Evolutionary conservation across 179 eudicot genomes (phyloP).

Genomic region (Silene coronaria): DNA sequence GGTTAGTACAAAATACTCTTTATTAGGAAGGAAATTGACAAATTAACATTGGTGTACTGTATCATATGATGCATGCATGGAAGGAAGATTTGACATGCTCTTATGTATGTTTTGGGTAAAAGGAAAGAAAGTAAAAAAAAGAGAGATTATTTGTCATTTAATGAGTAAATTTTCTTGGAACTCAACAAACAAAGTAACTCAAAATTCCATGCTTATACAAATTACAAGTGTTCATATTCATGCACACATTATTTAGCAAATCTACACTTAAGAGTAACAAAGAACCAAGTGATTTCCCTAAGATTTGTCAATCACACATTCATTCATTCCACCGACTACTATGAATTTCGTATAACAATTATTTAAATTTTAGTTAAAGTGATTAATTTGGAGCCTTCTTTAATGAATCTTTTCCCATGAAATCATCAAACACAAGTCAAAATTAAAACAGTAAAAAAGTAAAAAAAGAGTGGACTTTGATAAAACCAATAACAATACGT

Average conservation of each 20-base stretch:
- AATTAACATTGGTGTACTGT: neutral
- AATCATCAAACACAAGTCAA: no score
- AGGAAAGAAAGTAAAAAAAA: neutral
- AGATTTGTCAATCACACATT: constrained; percentile 14
- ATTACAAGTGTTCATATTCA: constrained; percentile 13
- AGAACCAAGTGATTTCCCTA: constrained; percentile 17
- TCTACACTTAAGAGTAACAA: neutral
- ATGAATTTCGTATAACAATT: neutral
- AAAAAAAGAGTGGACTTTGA: neutral
- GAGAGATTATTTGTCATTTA: constrained; percentile 9
- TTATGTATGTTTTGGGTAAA: neutral
- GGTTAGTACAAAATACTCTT: neutral
- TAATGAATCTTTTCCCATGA: neutral
- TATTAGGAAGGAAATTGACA: neutral
- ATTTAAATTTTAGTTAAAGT: neutral
- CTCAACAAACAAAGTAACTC: constrained; percentile 19
- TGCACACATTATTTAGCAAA: constrained; percentile 4
- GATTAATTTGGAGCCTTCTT: neutral
- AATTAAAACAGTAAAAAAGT: neutral
- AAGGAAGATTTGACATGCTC: neutral
- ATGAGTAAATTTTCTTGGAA: constrained; percentile 29
- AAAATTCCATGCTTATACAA: constrained; percentile 21
- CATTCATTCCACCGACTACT: constrained; percentile 28
- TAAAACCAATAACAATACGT: no score
- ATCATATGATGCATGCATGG: neutral